These are phyloP conservation scores for Halteria grandinella DNA, from an alignment of 73 alveolate genomes.

Conservation along the genomic window DNA sequence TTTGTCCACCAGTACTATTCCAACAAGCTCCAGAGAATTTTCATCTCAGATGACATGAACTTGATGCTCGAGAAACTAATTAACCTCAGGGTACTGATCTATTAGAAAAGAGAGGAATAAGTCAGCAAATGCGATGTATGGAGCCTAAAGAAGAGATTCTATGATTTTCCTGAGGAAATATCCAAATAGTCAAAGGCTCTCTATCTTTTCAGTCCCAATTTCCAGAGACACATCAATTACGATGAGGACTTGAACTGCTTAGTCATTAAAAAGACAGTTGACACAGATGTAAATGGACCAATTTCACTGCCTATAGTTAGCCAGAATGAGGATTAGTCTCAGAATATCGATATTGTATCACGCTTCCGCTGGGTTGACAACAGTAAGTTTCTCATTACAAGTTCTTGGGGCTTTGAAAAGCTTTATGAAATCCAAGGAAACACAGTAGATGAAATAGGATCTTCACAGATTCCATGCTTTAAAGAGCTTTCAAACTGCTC, in stretches of 20 bases:
- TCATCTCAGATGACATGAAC: constrained; percentile 15
- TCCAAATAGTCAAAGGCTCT: constrained; percentile 15
- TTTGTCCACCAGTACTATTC: constrained; percentile 29
- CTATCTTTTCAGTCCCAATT: constrained; percentile 18
- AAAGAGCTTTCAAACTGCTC: background rate
- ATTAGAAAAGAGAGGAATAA: background rate
- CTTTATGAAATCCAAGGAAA: background rate
- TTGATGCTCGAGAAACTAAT: constrained; percentile 19
- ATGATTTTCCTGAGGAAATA: constrained; percentile 38
- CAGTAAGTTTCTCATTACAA: background rate
- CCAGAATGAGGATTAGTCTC: constrained; percentile 16
- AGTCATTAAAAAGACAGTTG: constrained; percentile 8
- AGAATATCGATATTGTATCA: background rate
- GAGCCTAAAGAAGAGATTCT: constrained; percentile 12
- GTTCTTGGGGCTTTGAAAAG: constrained; percentile 15
- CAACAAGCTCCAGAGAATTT: constrained; percentile 10
- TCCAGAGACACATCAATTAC: constrained; percentile 4
- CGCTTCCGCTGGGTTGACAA: constrained; percentile 38
- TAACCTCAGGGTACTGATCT: constrained; percentile 14
- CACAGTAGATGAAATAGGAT: background rate
- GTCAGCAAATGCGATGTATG: background rate
- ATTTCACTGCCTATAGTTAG: constrained; percentile 1
- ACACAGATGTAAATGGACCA: background rate
- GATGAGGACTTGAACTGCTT: constrained; percentile 8
- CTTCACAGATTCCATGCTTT: constrained; percentile 19